Conservation (phyloP, 768 basidiomycete species). For the Pisolithus albus region DNA sequence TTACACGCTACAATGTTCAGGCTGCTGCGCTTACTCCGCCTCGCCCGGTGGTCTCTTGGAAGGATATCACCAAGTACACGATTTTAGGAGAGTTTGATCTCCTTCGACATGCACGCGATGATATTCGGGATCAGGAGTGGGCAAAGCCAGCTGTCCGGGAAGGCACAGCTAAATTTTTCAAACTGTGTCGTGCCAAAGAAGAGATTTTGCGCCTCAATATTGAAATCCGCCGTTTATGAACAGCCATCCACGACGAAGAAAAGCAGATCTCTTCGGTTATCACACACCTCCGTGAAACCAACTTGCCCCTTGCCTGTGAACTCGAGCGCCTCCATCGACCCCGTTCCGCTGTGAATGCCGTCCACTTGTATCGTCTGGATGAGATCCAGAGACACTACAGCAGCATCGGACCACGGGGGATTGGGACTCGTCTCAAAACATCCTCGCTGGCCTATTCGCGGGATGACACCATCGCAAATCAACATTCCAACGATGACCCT, state of each 20-base stretch:
- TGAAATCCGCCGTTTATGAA: slow-evolving; percentile 1
- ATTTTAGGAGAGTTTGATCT: slow-evolving; percentile 15
- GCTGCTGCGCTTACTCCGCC: slow-evolving; percentile 17
- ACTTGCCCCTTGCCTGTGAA: too few species aligned
- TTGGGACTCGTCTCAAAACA: too few species aligned
- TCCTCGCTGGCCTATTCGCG: too few species aligned
- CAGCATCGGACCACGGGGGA: too few species aligned
- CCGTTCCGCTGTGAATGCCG: too few species aligned
- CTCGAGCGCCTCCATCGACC: too few species aligned
- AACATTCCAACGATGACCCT: neutral
- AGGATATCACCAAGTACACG: slow-evolving; percentile 11
- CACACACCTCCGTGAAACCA: too few species aligned
- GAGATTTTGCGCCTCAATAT: slow-evolving; percentile 5
- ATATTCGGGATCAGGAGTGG: neutral
- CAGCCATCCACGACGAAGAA: too few species aligned
- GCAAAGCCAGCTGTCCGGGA: neutral
- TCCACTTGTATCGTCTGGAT: too few species aligned
- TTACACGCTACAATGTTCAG: slow-evolving; percentile 20
- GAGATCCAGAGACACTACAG: too few species aligned
- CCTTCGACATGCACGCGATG: slow-evolving; percentile 1
- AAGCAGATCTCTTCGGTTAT: too few species aligned
- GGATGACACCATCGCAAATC: too few species aligned
- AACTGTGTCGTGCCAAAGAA: slow-evolving; percentile 1
- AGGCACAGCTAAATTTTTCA: slow-evolving; percentile 5
- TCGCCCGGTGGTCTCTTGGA: slow-evolving; percentile 8